A percentile compares a stretch with the other conserved stretches of the same genome.
Conservation (phyloP, 179 eudicot genomes). For the Patellifolia procumbens region DNA sequence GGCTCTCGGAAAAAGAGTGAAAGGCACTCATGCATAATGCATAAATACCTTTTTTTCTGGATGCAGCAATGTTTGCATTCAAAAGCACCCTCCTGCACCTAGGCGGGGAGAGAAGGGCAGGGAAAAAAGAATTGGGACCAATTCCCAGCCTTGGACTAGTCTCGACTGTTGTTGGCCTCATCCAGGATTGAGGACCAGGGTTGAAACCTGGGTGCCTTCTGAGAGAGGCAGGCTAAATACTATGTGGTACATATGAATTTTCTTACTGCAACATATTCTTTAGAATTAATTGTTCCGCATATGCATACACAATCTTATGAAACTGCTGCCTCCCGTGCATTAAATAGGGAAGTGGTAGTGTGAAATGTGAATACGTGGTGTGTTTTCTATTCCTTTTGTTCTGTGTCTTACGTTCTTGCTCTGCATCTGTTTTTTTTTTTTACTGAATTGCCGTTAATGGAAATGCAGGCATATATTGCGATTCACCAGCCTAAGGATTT, state of each 20-base stretch:
- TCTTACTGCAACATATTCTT: background rate
- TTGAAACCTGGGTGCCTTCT: background rate
- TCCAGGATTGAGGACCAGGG: background rate
- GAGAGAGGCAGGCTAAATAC: background rate
- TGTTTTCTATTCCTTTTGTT: background rate
- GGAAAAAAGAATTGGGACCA: background rate
- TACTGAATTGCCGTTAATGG: slow-evolving; percentile 11
- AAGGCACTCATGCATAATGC: background rate
- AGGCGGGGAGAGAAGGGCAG: background rate
- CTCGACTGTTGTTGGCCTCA: background rate
- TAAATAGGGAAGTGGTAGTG: background rate
- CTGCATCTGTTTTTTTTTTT: slow-evolving; percentile 1
- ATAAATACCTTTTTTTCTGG: background rate
- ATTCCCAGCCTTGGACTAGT: background rate
- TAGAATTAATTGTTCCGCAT: background rate
- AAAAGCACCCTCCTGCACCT: background rate
- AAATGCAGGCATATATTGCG: slow-evolving; percentile 75
- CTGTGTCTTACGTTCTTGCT: background rate
- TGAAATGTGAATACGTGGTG: background rate
- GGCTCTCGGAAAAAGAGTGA: background rate
- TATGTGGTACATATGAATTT: background rate
- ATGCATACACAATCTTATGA: background rate
- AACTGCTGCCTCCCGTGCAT: background rate
- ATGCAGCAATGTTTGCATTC: background rate
- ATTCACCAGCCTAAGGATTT: slow-evolving; percentile 85